phyloP scores from a whole-genome alignment of 1,284 basidiomycete species.

The Cerioporus squamosus region DNA sequence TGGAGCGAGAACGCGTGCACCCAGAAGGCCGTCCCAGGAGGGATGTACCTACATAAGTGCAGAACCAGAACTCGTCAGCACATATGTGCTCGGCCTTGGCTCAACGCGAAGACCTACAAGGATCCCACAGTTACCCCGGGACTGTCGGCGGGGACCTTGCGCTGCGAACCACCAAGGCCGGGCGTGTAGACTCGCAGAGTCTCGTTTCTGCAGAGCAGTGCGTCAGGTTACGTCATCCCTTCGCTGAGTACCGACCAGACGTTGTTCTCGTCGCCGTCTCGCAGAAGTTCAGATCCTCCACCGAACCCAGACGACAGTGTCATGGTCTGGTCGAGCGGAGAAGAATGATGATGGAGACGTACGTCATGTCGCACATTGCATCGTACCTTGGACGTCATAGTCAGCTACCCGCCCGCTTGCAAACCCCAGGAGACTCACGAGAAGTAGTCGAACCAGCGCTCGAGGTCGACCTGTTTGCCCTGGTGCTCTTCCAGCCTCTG shows the following conservation, averaged over 20 bases:
- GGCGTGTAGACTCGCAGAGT: slow-evolving; percentile 58
- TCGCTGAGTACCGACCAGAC: slow-evolving; percentile 11
- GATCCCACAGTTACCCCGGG: slow-evolving; percentile 28
- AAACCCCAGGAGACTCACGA: slow-evolving; percentile 17
- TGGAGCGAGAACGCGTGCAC: slow-evolving; percentile 34
- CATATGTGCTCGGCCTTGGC: too few species aligned
- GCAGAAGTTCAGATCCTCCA: slow-evolving; percentile 27
- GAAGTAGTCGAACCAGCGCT: slow-evolving; percentile 25
- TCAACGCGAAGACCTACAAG: slow-evolving; percentile 27
- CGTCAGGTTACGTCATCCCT: slow-evolving; percentile 3
- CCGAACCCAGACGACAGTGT: slow-evolving; percentile 20
- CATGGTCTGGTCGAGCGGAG: too few species aligned
- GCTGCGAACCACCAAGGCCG: slow-evolving; percentile 54
- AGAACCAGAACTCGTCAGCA: background rate
- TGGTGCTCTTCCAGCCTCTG: slow-evolving; percentile 13
- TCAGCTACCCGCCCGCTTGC: background rate
- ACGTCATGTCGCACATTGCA: slow-evolving; percentile 35
- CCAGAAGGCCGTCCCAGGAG: slow-evolving; percentile 32
- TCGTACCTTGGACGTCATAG: slow-evolving; percentile 12
- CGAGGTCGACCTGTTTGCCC: slow-evolving; percentile 21
- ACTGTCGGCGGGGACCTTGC: slow-evolving; percentile 37
- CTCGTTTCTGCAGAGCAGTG: slow-evolving; percentile 52
- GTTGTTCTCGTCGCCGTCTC: slow-evolving; percentile 22
- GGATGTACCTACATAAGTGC: slow-evolving; percentile 27
- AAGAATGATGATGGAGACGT: background rate